A percentile compares a stretch with the other conserved stretches of the same genome.
These are phyloP conservation scores for Fagopyrum esculentum DNA, from an alignment of 148 eudicot species.

Conservation along the genomic window DNA sequence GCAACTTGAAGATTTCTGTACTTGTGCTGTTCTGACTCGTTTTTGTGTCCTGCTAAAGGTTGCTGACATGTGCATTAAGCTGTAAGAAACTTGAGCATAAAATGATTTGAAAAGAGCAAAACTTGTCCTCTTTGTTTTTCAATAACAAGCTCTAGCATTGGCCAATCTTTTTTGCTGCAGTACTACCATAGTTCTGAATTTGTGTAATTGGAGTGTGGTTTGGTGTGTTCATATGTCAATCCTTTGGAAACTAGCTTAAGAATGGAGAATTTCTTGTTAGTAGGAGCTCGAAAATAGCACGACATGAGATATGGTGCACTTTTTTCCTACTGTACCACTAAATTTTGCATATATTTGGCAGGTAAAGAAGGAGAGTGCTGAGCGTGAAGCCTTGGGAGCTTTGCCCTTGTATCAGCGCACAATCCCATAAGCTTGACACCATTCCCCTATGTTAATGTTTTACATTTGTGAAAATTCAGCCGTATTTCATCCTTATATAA, in stretches of 20 bases:
- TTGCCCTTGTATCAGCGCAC: slow-evolving; percentile 65
- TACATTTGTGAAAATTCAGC: neutral
- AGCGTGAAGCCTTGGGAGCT: slow-evolving; percentile 69
- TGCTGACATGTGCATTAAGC: neutral
- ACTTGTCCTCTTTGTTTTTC: neutral
- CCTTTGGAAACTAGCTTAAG: neutral
- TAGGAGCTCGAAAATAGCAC: too few relatives aligned
- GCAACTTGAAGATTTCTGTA: neutral
- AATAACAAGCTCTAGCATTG: neutral
- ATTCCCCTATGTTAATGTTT: neutral
- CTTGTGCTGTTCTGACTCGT: neutral
- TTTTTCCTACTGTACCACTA: slow-evolving; percentile 6
- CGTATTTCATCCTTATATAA: neutral
- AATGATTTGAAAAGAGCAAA: too few relatives aligned
- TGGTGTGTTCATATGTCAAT: neutral
- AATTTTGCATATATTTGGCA: slow-evolving; percentile 15
- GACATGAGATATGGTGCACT: neutral
- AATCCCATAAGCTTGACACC: slow-evolving; percentile 31
- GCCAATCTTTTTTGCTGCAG: neutral
- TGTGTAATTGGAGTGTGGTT: neutral
- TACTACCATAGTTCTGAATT: neutral
- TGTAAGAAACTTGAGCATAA: neutral
- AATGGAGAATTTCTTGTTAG: neutral
- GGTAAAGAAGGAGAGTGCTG: slow-evolving; percentile 63
- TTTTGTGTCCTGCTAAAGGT: neutral